Percentiles rank a stretch among this genome's conserved stretches.
phyloP scores from a whole-genome alignment of 371 early-diverging fungal genomes.

The Dinochytrium kinnereticum region DNA sequence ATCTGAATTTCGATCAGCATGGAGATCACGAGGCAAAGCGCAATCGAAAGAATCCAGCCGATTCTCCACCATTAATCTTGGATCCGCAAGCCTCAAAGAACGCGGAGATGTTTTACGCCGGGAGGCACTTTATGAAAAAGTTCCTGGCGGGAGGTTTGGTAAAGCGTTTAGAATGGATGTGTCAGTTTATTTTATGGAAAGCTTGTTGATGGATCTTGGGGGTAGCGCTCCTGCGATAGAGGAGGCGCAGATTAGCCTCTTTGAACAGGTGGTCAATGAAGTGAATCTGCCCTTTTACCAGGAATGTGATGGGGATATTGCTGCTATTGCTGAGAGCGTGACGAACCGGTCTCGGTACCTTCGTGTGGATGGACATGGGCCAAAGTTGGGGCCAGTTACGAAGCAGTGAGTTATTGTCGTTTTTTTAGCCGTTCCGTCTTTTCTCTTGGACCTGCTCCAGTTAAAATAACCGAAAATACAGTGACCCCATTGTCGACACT shows the following conservation, averaged over 20 bases:
- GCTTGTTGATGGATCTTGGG: constrained; percentile 21
- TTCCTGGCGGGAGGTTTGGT: constrained; percentile 55
- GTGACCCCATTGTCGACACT: constrained; percentile 82
- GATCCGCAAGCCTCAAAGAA: constrained; percentile 28
- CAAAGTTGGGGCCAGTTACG: constrained; percentile 62
- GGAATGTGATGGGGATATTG: constrained; percentile 81
- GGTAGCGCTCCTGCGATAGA: background rate
- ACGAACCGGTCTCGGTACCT: constrained; percentile 80
- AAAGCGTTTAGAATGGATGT: constrained; percentile 53
- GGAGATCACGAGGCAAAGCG: constrained; percentile 5
- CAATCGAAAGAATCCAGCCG: background rate
- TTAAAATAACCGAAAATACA: too few relatives aligned
- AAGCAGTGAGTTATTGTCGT: too few relatives aligned
- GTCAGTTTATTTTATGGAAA: constrained; percentile 58
- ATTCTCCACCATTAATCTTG: constrained; percentile 15
- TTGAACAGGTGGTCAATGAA: constrained; percentile 69
- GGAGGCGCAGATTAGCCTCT: constrained; percentile 12
- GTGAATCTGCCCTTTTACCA: constrained; percentile 84
- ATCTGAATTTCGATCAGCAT: constrained; percentile 28
- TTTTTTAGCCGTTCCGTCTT: too few relatives aligned
- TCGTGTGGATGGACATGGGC: constrained; percentile 76
- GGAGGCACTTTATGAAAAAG: constrained; percentile 28
- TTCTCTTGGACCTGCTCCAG: too few relatives aligned
- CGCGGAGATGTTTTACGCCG: constrained; percentile 34
- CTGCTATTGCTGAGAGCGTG: constrained; percentile 74